Conservation (phyloP, 495 filamentous ascomycete species). For the Chlorociboria aeruginascens region DNA sequence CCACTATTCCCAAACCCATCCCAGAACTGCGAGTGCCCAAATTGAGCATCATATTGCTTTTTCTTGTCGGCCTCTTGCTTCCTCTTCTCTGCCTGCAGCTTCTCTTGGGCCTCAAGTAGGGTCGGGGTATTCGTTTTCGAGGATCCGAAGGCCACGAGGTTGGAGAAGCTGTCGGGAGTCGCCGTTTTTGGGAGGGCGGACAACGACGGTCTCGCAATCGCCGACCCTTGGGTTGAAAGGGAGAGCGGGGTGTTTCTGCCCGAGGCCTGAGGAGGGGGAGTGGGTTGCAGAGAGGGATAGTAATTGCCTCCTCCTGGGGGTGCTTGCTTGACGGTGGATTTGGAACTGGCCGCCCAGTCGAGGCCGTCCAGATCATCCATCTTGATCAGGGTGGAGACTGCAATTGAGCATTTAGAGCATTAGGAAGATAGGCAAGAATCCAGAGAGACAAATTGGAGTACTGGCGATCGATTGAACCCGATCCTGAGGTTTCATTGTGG, state of each 20-base stretch:
- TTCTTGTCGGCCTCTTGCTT: constrained; percentile 62
- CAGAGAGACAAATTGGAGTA: not conserved
- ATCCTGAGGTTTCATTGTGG: too few species aligned
- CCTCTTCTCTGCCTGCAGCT: constrained; percentile 62
- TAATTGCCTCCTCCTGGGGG: constrained; percentile 30
- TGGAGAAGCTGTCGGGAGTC: constrained; percentile 82
- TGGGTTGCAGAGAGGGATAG: constrained; percentile 50
- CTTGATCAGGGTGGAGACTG: constrained; percentile 1
- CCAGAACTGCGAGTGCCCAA: constrained; percentile 62
- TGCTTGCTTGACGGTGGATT: constrained; percentile 21
- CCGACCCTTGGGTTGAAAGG: constrained; percentile 11
- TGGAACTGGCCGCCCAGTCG: constrained; percentile 34
- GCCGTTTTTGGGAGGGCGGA: constrained; percentile 39
- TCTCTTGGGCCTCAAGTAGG: constrained; percentile 75
- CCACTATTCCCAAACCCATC: constrained; percentile 43
- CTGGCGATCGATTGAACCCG: too few species aligned
- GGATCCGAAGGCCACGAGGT: constrained; percentile 64
- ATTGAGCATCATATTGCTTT: constrained; percentile 58
- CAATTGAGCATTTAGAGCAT: constrained; percentile 4
- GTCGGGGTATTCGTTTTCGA: constrained; percentile 51
- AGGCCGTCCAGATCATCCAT: constrained; percentile 46
- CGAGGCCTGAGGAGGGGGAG: constrained; percentile 43
- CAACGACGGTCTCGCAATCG: constrained; percentile 39
- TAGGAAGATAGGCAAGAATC: not conserved
- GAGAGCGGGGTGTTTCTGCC: constrained; percentile 13